phyloP scores from a whole-genome alignment of 192 early-diverging fungal genomes.

The Gonapodya prolifera region DNA sequence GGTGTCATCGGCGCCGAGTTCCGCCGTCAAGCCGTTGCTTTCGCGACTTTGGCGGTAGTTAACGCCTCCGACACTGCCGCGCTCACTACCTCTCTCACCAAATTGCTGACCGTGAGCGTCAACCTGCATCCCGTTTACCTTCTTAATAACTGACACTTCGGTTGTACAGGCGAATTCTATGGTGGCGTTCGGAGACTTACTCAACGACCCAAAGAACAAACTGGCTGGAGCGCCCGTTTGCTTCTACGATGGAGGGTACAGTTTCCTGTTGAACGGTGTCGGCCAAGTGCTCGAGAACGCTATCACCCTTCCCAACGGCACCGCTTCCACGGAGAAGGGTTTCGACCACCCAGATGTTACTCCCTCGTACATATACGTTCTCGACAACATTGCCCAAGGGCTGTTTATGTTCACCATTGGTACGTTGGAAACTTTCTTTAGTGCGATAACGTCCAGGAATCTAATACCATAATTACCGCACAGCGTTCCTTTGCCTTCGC shows the following conservation, averaged over 20 bases:
- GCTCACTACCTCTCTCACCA: background rate
- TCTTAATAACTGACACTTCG: background rate
- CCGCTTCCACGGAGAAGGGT: background rate
- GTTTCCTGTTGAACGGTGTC: background rate
- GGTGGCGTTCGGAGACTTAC: background rate
- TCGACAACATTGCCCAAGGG: background rate
- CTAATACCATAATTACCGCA: background rate
- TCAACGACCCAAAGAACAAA: background rate
- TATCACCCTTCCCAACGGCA: background rate
- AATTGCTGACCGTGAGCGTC: background rate
- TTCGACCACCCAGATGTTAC: background rate
- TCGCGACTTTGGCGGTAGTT: background rate
- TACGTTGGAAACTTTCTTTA: background rate
- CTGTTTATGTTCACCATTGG: background rate
- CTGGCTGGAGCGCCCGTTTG: background rate
- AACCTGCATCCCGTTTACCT: background rate
- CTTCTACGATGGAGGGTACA: background rate
- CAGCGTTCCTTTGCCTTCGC: background rate
- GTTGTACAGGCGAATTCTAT: background rate
- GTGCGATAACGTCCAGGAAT: background rate
- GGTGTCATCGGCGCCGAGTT: background rate
- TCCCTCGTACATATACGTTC: background rate
- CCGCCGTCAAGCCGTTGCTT: background rate
- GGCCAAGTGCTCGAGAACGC: background rate
- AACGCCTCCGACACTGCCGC: background rate